Conservation (phyloP, 139 green algal genomes). For the Diplosphaera chodatii region DNA sequence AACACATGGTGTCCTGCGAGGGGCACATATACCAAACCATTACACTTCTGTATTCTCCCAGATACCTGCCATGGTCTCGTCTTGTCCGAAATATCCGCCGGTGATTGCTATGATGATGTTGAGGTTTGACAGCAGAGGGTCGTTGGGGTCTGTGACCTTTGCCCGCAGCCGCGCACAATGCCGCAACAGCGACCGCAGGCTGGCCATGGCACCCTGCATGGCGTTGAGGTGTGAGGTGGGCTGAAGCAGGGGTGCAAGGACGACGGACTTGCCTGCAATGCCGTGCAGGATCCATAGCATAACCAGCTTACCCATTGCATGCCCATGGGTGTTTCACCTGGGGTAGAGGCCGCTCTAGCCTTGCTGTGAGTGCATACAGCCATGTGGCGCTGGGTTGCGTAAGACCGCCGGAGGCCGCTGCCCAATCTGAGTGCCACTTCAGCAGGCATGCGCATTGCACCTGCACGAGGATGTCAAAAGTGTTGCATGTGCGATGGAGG, state of each 20-base stretch:
- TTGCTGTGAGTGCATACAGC: constrained; percentile 42
- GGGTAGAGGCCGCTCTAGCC: constrained; percentile 41
- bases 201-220: constrained; percentile 33
- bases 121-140: constrained; percentile 46
- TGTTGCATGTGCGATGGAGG: no score
- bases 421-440: constrained; percentile 15
- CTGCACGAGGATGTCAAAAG: neutral
- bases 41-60: neutral
- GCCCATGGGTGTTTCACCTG: no score
- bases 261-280: no score
- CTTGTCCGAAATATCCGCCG: constrained; percentile 66
- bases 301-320: no score
- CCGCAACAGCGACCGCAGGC: constrained; percentile 43
- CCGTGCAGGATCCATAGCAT: no score
- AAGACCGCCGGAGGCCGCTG: neutral
- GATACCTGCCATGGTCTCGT: neutral
- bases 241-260: no score
- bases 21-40: no score
- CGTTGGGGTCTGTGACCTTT: constrained; percentile 4
- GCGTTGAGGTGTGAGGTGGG: no score
- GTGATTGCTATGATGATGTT: constrained; percentile 72
- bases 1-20: no score
- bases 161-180: constrained; percentile 32
- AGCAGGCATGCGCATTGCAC: constrained; percentile 2
- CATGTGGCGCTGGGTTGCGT: constrained; percentile 4